Conservation (phyloP, 768 basidiomycete species). For the Boletus subparvulus region DNA sequence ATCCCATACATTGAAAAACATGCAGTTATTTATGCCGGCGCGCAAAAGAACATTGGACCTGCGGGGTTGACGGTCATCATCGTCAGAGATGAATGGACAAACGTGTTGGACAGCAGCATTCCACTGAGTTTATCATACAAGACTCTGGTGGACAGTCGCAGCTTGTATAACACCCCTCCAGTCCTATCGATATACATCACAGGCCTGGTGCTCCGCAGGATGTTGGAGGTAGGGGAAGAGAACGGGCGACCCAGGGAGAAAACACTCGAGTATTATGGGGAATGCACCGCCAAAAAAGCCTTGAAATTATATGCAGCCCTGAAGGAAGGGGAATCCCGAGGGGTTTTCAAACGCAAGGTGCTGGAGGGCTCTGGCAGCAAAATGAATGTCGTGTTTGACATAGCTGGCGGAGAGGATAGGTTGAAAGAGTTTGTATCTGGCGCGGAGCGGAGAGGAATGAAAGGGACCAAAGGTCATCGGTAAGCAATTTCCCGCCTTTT, state of each 20-base stretch:
- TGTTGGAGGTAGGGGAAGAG: conserved; percentile 38
- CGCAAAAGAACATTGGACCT: conserved; percentile 97
- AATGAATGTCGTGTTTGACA: conserved; percentile 93
- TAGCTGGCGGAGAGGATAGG: conserved; percentile 69
- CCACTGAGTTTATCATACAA: conserved; percentile 85
- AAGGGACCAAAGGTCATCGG: conserved; percentile 91
- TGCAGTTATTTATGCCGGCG: conserved; percentile 94
- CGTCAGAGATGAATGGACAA: conserved; percentile 88
- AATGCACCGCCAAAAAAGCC: conserved; percentile 69
- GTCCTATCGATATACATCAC: conserved; percentile 90
- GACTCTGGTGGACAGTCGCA: conserved; percentile 69
- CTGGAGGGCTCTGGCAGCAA: conserved; percentile 76
- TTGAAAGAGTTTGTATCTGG: conserved; percentile 77
- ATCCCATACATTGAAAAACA: conserved; percentile 87
- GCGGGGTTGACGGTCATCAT: conserved; percentile 92
- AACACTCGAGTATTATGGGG: conserved; percentile 64
- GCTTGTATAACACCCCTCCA: conserved; percentile 91
- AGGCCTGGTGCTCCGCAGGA: conserved; percentile 77
- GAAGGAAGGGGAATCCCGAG: conserved; percentile 66
- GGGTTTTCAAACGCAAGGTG: conserved; percentile 72
- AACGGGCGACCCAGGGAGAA: conserved; percentile 42
- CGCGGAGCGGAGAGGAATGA: conserved; percentile 78
- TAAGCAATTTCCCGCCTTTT: conserved; percentile 40
- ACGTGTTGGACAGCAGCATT: conserved; percentile 66
- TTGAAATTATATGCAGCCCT: conserved; percentile 74